Conservation (phyloP, 176 grass and related monocot genomes). For the Phoenix roebelenii region DNA sequence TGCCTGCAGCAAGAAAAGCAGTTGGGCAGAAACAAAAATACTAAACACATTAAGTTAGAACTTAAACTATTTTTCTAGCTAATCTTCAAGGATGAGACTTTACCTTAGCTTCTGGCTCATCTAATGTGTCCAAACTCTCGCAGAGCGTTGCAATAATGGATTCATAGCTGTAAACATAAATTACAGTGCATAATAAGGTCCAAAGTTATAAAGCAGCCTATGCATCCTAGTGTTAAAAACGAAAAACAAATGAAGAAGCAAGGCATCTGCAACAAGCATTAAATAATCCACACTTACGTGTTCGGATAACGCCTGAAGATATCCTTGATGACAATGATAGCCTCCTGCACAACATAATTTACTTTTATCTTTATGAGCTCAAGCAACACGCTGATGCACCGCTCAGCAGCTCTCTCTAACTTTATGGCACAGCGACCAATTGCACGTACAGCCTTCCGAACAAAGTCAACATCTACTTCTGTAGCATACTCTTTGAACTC, state of each 20-base stretch:
- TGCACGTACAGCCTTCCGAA: constrained; percentile 92
- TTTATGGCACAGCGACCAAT: constrained; percentile 99
- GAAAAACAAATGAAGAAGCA: background rate
- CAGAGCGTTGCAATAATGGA: constrained; percentile 94
- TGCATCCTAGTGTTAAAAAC: too few species aligned
- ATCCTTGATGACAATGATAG: constrained; percentile 98
- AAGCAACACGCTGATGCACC: constrained; percentile 94
- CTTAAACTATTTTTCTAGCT: too few species aligned
- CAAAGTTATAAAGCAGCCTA: too few species aligned
- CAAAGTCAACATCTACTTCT: constrained; percentile 99
- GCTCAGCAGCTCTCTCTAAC: constrained; percentile 89
- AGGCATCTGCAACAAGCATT: background rate
- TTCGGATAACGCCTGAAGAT: constrained; percentile 99
- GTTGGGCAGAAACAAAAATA: background rate
- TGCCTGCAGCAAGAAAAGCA: constrained; percentile 42
- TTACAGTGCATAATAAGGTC: too few species aligned
- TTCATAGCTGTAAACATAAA: constrained; percentile 58
- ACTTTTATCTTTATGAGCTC: constrained; percentile 99
- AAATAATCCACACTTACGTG: constrained; percentile 52
- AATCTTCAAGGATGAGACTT: background rate
- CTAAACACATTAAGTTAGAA: too few species aligned
- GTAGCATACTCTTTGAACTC: constrained; percentile 99
- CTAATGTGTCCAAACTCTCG: constrained; percentile 93
- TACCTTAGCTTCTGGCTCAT: constrained; percentile 99
- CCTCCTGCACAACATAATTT: constrained; percentile 99